phyloP scores from a whole-genome alignment of 1,284 basidiomycete species.

The Ganoderma sp. region DNA sequence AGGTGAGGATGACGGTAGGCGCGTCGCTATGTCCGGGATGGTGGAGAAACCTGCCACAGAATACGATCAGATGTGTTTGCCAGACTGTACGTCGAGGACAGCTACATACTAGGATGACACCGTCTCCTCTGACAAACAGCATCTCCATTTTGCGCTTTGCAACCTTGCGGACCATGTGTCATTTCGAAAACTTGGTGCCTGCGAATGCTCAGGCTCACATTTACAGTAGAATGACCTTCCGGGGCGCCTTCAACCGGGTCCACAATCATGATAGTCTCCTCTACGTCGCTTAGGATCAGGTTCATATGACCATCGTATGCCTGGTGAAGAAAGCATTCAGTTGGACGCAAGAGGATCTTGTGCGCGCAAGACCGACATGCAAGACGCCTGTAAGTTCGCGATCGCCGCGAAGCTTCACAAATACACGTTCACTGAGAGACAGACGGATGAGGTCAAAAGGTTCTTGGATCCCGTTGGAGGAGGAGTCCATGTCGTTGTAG shows the following conservation, averaged over 20 bases:
- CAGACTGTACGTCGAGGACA: neutral
- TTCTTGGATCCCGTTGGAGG: slow-evolving; percentile 84
- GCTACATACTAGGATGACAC: slow-evolving; percentile 75
- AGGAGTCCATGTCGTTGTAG: slow-evolving; percentile 63
- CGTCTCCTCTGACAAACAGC: slow-evolving; percentile 97
- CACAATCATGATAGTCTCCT: slow-evolving; percentile 94
- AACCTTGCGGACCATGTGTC: slow-evolving; percentile 56
- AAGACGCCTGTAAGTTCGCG: slow-evolving; percentile 91
- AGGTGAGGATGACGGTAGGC: slow-evolving; percentile 26
- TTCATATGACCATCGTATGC: slow-evolving; percentile 99
- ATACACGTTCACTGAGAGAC: slow-evolving; percentile 95
- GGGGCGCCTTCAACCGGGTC: slow-evolving; percentile 67
- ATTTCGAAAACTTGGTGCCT: slow-evolving; percentile 7
- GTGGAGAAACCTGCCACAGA: slow-evolving; percentile 70
- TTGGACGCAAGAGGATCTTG: slow-evolving; percentile 8
- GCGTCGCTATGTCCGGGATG: slow-evolving; percentile 55
- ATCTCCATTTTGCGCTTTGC: slow-evolving; percentile 96
- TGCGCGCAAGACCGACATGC: slow-evolving; percentile 67
- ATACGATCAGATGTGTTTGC: neutral
- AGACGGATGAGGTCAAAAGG: slow-evolving; percentile 98
- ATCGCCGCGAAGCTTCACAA: slow-evolving; percentile 95
- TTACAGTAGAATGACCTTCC: slow-evolving; percentile 61
- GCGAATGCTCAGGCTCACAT: slow-evolving; percentile 49
- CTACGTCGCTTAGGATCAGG: slow-evolving; percentile 95
- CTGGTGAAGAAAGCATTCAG: slow-evolving; percentile 50